phyloP scores from a whole-genome alignment of 2,329 filamentous ascomycete genomes.

The Aspergillus proliferans region DNA sequence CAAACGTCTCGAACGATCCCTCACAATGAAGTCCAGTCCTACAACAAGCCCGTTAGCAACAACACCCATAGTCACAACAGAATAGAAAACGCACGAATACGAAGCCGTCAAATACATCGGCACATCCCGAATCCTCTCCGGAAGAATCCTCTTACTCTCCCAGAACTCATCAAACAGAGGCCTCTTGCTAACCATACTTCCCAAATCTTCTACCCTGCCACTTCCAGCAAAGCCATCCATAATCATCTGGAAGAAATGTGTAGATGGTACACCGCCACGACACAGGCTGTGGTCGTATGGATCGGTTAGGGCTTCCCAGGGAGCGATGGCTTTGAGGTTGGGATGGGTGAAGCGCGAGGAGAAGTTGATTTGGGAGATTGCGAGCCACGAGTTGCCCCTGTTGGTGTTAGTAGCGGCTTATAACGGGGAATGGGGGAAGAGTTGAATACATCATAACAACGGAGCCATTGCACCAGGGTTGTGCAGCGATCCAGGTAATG shows the following conservation, averaged over 20 bases:
- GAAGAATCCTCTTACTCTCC: slow-evolving; percentile 16
- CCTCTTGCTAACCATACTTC: slow-evolving; percentile 9
- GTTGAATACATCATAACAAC: slow-evolving; percentile 8
- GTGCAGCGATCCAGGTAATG: slow-evolving; percentile 14
- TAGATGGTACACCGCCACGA: slow-evolving; percentile 13
- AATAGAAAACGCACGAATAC: slow-evolving; percentile 10
- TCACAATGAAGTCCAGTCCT: slow-evolving; percentile 13
- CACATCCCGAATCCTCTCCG: slow-evolving; percentile 11
- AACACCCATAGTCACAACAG: fast-evolving
- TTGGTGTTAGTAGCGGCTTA: neutral
- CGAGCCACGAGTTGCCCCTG: slow-evolving; percentile 13
- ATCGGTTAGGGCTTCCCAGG: slow-evolving; percentile 15
- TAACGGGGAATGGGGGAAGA: neutral
- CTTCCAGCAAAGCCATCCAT: slow-evolving; percentile 8
- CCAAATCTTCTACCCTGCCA: slow-evolving; percentile 7
- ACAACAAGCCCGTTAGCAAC: neutral
- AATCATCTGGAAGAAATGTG: slow-evolving; percentile 10
- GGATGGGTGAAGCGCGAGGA: slow-evolving; percentile 8
- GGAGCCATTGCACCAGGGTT: slow-evolving; percentile 18
- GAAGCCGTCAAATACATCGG: slow-evolving; percentile 19
- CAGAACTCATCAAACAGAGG: slow-evolving; percentile 17
- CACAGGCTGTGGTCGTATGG: slow-evolving; percentile 11
- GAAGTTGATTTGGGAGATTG: slow-evolving; percentile 9
- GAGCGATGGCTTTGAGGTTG: slow-evolving; percentile 17
- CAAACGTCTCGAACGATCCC: slow-evolving; percentile 17